These are phyloP conservation scores for Trametes punicea DNA, from an alignment of 768 basidiomycete species.

Conservation along the genomic window DNA sequence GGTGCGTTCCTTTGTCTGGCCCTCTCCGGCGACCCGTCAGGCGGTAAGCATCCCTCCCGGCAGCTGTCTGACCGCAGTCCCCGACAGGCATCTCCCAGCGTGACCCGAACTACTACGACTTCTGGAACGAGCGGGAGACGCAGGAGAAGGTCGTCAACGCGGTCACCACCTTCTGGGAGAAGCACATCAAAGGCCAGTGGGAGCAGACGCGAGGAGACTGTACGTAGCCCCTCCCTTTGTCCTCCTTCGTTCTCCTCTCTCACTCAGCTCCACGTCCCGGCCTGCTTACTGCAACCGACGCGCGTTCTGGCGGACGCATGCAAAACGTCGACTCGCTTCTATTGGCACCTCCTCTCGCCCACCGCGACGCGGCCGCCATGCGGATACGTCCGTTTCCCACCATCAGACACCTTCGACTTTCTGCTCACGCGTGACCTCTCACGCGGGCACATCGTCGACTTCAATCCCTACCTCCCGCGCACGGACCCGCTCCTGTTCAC, in stretches of 20 bases:
- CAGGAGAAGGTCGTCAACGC: conserved; percentile 49
- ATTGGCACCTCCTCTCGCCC: neutral
- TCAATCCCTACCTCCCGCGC: conserved; percentile 81
- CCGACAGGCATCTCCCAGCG: conserved; percentile 79
- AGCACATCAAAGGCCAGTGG: conserved; percentile 61
- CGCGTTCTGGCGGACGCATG: too few relatives aligned
- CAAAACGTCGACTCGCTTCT: neutral
- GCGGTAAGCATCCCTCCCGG: too few relatives aligned
- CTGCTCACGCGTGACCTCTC: conserved; percentile 79
- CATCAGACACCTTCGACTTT: conserved; percentile 78
- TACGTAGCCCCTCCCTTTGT: conserved; percentile 37
- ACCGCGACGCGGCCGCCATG: neutral
- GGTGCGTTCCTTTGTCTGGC: conserved; percentile 47
- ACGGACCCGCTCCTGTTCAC: conserved; percentile 89
- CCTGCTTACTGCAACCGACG: neutral
- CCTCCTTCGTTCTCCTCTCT: neutral
- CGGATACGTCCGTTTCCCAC: neutral
- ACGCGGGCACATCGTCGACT: conserved; percentile 81
- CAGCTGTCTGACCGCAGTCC: neutral
- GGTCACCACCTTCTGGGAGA: conserved; percentile 64
- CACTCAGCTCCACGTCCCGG: neutral
- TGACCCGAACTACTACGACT: conserved; percentile 87
- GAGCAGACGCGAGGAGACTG: conserved; percentile 53
- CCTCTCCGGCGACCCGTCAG: neutral
- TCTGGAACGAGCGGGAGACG: conserved; percentile 62